These are phyloP conservation scores for Cordyceps cateniannulata DNA, from an alignment of 2,329 filamentous ascomycete species.

Conservation along the genomic window DNA sequence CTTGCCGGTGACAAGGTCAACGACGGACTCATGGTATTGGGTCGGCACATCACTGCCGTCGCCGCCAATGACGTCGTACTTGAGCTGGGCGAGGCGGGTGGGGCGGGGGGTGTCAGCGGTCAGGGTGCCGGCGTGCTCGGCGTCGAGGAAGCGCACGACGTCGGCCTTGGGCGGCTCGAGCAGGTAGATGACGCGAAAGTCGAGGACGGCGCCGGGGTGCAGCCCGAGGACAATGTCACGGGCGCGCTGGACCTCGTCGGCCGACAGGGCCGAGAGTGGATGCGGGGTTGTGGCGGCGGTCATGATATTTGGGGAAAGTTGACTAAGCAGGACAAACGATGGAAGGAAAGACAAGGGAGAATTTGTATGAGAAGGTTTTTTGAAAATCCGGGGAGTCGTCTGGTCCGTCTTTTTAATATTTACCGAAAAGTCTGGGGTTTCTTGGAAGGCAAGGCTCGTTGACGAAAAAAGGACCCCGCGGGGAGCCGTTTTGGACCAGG, in stretches of 20 bases:
- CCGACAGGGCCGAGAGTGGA: slow-evolving; percentile 25
- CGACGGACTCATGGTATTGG: slow-evolving; percentile 29
- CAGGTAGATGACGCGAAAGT: slow-evolving; percentile 46
- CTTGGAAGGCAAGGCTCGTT: neutral
- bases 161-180: slow-evolving; percentile 43
- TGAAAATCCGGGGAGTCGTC: neutral
- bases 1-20: slow-evolving; percentile 24
- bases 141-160: slow-evolving; percentile 40
- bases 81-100: slow-evolving; percentile 35
- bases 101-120: slow-evolving; percentile 23
- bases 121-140: slow-evolving; percentile 29
- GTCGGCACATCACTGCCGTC: slow-evolving; percentile 10
- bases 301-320: neutral
- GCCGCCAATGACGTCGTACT: slow-evolving; percentile 30
- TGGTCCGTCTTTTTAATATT: neutral
- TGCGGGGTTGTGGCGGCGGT: slow-evolving; percentile 19
- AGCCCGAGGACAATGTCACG: slow-evolving; percentile 26
- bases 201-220: slow-evolving; percentile 24
- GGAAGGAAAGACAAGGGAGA: neutral
- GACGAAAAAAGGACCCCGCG: neutral
- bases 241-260: slow-evolving; percentile 27
- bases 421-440: neutral
- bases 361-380: neutral
- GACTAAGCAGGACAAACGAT: neutral
- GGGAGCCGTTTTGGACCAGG: neutral